Evolutionary conservation across 1,284 basidiomycete genomes (phyloP).

Genomic region (Ustilago tritici): DNA sequence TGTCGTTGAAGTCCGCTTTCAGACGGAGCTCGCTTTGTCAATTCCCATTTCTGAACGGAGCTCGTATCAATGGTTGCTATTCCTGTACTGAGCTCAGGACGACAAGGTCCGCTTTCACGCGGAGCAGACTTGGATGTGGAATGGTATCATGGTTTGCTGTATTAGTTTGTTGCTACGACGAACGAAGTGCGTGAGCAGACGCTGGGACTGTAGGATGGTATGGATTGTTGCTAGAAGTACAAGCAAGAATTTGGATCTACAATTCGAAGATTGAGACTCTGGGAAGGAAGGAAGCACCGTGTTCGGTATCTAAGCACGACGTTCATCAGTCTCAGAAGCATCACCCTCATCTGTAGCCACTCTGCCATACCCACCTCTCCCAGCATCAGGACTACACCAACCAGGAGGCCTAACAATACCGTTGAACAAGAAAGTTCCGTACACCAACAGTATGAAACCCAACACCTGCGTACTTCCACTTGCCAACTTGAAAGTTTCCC

Average conservation of each 20-base stretch:
- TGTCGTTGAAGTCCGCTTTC: not conserved
- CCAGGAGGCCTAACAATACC: slow-evolving; percentile 59
- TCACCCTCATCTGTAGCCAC: slow-evolving; percentile 18
- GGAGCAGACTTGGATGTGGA: not conserved
- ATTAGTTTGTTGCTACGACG: not conserved
- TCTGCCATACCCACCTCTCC: slow-evolving; percentile 15
- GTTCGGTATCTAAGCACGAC: not conserved
- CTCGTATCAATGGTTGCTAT: not conserved
- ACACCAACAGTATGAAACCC: slow-evolving; percentile 92
- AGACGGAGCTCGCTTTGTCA: not conserved
- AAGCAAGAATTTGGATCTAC: not conserved
- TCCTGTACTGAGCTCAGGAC: not conserved
- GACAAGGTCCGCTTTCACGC: not conserved
- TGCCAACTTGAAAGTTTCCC: slow-evolving; percentile 88
- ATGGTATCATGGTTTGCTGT: slow-evolving; percentile 5
- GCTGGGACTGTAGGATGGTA: not conserved
- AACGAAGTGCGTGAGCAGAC: not conserved
- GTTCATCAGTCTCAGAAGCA: slow-evolving; percentile 8
- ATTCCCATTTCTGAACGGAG: not conserved
- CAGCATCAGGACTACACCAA: slow-evolving; percentile 27
- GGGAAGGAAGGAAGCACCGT: not conserved
- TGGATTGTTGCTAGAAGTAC: slow-evolving; percentile 15
- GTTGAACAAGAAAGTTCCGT: slow-evolving; percentile 72
- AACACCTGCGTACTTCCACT: slow-evolving; percentile 85
- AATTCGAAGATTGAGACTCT: not conserved